phyloP scores from a whole-genome alignment of 2,329 filamentous ascomycete species.

The Ceratocystis huliohia region DNA sequence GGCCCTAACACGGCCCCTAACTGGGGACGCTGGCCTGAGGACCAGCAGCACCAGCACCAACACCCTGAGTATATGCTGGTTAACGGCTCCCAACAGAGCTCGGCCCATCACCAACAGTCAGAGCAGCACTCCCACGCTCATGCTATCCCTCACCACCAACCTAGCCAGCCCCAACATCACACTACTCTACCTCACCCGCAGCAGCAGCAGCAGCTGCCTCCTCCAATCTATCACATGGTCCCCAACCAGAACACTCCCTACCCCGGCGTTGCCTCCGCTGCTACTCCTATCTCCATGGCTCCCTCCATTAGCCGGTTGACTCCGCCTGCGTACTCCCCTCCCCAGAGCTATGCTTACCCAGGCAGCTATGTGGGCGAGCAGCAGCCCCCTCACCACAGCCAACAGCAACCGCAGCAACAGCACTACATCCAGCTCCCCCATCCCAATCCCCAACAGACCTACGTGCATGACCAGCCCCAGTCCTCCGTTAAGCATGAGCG shows the following conservation, averaged over 20 bases:
- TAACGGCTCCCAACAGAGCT: neutral
- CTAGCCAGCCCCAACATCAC: neutral
- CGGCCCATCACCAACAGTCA: slow-evolving; percentile 28
- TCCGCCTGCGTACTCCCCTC: slow-evolving; percentile 2
- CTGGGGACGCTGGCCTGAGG: slow-evolving; percentile 45
- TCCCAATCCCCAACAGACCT: neutral
- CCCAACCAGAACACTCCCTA: neutral
- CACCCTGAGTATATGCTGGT: neutral
- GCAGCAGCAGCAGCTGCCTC: neutral
- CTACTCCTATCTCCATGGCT: neutral
- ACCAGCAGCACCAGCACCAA: slow-evolving; percentile 27
- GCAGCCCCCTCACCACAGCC: slow-evolving; percentile 6
- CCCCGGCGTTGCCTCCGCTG: neutral
- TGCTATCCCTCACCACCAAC: neutral
- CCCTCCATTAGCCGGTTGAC: neutral
- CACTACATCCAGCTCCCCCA: neutral
- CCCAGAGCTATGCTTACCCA: neutral
- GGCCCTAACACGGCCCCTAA: slow-evolving; percentile 26
- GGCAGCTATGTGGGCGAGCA: neutral
- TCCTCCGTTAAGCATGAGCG: neutral
- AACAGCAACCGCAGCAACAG: neutral
- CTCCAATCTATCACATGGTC: neutral
- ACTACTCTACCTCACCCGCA: neutral
- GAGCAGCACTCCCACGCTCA: slow-evolving; percentile 28
- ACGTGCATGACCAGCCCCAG: slow-evolving; percentile 2